phyloP scores from a whole-genome alignment of 805 yeast species.

The Suhomyces sp. region DNA sequence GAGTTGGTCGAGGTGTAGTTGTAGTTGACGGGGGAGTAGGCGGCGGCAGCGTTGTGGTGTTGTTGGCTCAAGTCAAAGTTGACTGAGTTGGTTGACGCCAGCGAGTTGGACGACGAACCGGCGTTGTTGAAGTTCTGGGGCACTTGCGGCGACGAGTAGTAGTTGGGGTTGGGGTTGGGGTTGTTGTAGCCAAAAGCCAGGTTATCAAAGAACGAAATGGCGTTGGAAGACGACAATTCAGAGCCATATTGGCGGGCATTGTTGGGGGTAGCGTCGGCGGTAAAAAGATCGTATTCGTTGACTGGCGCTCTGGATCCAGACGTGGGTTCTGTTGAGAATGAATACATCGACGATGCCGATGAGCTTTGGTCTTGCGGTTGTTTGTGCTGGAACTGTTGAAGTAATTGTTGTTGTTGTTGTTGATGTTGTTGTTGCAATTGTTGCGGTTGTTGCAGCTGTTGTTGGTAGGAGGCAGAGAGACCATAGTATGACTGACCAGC shows the following conservation, averaged over 20 bases:
- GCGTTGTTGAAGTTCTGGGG: neutral
- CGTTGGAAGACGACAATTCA: constrained; percentile 5
- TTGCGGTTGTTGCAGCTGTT: constrained; percentile 3
- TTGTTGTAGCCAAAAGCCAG: constrained; percentile 2
- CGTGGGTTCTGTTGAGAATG: constrained; percentile 1
- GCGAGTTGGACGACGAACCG: neutral
- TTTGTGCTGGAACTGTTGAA: too few relatives aligned
- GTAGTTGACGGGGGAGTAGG: constrained; percentile 1
- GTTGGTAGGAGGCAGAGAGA: constrained; percentile 2
- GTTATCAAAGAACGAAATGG: constrained; percentile 6
- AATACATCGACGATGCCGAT: constrained; percentile 3
- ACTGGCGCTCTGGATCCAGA: neutral
- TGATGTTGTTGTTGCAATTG: constrained; percentile 2
- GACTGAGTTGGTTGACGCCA: constrained; percentile 1
- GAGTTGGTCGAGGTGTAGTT: constrained; percentile 4
- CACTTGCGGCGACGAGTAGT: constrained; percentile 4
- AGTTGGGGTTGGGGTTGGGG: constrained; percentile 1
- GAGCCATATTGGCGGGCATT: neutral
- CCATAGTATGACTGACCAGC: constrained; percentile 10
- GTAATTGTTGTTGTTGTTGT: constrained; percentile 5
- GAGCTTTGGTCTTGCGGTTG: neutral
- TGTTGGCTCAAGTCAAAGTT: constrained; percentile 5
- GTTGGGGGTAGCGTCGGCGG: constrained; percentile 2
- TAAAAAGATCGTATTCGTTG: constrained; percentile 6
- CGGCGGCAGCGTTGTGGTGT: neutral